Base-by-base conservation (phyloP, 2,329 filamentous ascomycete genomes). In the Diaporthe aspalathi region DNA sequence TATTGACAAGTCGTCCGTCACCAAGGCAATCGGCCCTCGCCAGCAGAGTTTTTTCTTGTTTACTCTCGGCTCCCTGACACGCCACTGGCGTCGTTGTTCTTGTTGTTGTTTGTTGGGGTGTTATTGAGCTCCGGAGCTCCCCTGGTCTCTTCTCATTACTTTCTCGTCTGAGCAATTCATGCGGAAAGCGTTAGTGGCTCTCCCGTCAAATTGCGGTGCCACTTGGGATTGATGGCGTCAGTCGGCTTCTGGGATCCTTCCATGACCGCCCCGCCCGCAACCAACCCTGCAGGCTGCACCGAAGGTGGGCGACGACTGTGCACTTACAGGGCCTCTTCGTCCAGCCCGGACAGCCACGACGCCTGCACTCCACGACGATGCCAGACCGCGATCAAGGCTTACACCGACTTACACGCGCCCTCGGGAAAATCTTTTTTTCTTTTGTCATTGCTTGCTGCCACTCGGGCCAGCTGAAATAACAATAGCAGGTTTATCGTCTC, bases 161-260 rank as follows among this genome's bases (percentile, higher is more conserved):
- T 68, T 66, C 66, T 53, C 45, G 70, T 70, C 62, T 68, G 70
- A 67, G 53, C 60, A 68, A 53, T 73, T 74, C 69, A 74, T 75
- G 74, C 73, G 50, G 47, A 52, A 57, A 38, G 50, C 72, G 50
- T 72, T 73, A 75, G 73, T 75, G 74, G 73, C 73, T 67, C 57
- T 52, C 62, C 38, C 45, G 56, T 62, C 65, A 75, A 74, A 75
- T 75, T 74, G 70, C 73, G 72, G 73, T 67, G 72, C 74, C 74
- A 74, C 74, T 69, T 70, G 63, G 60, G 66, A 29, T 70, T 67
- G 32, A 71, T 72, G 71, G 73, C 73, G 74, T 74, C 70, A 70
- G 43, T 66, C 63, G 52, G 35, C 40, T 50, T 56, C 70, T 65
- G 65, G 72, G 60, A 56, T 72, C n/a, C 27, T 57, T 32, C 40